Evolutionary conservation across 1,284 basidiomycete species (phyloP), one percentile per base, ranked within the genome.

Genomic region (Golubevia pallescens): DNA sequence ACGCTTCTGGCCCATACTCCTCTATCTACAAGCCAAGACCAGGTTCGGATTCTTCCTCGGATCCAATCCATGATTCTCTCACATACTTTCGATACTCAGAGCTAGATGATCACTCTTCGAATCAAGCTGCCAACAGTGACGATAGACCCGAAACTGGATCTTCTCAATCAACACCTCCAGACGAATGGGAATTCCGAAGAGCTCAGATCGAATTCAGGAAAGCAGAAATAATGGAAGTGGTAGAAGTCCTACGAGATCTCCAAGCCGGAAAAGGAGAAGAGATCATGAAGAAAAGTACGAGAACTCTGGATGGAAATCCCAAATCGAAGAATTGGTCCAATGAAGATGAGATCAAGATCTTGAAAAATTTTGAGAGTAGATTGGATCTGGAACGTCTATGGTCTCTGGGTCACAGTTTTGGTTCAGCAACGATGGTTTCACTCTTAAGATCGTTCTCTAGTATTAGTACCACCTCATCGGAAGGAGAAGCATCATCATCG

Each of bases 331-430:
- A 38, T 62, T 20, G n/a, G 13, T 32, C n/a, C 10, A 42, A 28
- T 28, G 61, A 62, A 13, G 65, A 73, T 3, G 65, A 65, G n/a
- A 60, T 53, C 13, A 60, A 68, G 13, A 13, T 21, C 28, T 57
- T 57, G 3, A 51, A 66, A 1, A 60, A 20, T 1, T 80, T 74
- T 52, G 56, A 59, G n/a, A 66, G 66, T n/a, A 68, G 67, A 24
- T 61, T 80, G 6, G 62, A 68, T n/a, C 53, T 73, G 28, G 61
- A 66, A 10, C 61, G 68, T 6, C 61, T 69, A 1, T 79, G 70
- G 70, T 52, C 72, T 13, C 64, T 75, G 21, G 78, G 78, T 21
- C 78, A 80, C 70, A 71, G 68, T 59, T 80, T 75, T 42, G 78
- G 78, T 21, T 76, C 71, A 10, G 65, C 71, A 6, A 14, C n/a